Evolutionary conservation across 2,329 filamentous ascomycete species (phyloP).

Genomic region (Exserohilum rostratum): DNA sequence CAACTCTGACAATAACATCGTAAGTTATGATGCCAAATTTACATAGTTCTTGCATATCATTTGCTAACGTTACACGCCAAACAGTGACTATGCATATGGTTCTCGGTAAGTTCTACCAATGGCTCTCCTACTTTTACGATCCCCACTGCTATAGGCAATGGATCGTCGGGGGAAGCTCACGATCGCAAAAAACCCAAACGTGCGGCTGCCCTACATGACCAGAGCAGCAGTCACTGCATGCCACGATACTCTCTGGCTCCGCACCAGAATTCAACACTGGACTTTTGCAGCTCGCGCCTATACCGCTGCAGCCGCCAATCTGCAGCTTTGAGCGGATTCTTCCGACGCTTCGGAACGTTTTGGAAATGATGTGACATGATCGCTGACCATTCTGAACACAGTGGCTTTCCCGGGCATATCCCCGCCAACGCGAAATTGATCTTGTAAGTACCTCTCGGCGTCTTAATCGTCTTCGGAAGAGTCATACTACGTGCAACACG

Average conservation of each 20-base stretch:
- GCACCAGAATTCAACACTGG: neutral
- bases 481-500: slow-evolving; percentile 2
- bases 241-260: neutral
- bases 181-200: neutral
- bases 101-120: slow-evolving; percentile 37
- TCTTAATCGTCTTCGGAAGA: slow-evolving; percentile 2
- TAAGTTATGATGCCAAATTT: slow-evolving; percentile 52
- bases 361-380: slow-evolving; percentile 7
- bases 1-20: slow-evolving; percentile 80
- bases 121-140: slow-evolving; percentile 5
- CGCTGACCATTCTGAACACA: slow-evolving; percentile 47
- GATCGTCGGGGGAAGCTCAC: slow-evolving; percentile 1
- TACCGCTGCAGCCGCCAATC: slow-evolving; percentile 6
- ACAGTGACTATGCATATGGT: slow-evolving; percentile 48
- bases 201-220: neutral
- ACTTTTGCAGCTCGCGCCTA: neutral
- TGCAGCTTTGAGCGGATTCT: neutral
- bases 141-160: slow-evolving; percentile 2
- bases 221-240: neutral
- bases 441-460: slow-evolving; percentile 68
- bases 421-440: slow-evolving; percentile 76
- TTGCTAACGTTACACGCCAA: slow-evolving; percentile 23
- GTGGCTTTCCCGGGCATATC: slow-evolving; percentile 80
- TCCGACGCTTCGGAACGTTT: slow-evolving; percentile 5
- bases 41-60: neutral